Percentiles rank a stretch among this genome's conserved stretches.
Evolutionary conservation across 1,284 basidiomycete genomes (phyloP).

Genomic region (Chalciporus sp.): DNA sequence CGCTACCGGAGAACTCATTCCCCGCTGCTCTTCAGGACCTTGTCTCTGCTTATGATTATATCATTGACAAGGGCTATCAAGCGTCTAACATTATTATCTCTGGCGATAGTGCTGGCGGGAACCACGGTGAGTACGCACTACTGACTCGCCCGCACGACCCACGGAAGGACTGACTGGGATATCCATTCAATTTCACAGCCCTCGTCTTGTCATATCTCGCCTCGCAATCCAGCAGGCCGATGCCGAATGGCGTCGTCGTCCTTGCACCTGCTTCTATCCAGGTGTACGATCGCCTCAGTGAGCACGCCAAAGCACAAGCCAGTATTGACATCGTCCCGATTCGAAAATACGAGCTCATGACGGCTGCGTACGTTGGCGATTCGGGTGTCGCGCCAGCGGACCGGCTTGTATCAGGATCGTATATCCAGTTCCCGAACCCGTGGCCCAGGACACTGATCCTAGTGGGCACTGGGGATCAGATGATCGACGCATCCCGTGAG

Average conservation of each 20-base stretch:
- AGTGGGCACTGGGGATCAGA: slow-evolving; percentile 21
- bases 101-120: slow-evolving; percentile 32
- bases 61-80: slow-evolving; percentile 25
- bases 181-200: slow-evolving; percentile 9
- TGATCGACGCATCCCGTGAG: slow-evolving; percentile 14
- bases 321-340: slow-evolving; percentile 9
- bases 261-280: slow-evolving; percentile 11
- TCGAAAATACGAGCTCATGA: accelerated
- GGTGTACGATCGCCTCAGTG: neutral
- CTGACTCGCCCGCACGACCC: neutral
- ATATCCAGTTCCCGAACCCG: slow-evolving; percentile 15
- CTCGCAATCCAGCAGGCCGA: slow-evolving; percentile 7
- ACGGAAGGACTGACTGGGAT: neutral
- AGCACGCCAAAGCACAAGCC: slow-evolving; percentile 3
- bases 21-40: slow-evolving; percentile 29
- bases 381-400: slow-evolving; percentile 10
- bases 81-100: slow-evolving; percentile 20
- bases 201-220: slow-evolving; percentile 27
- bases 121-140: slow-evolving; percentile 16
- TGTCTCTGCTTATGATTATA: slow-evolving; percentile 27
- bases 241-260: slow-evolving; percentile 12
- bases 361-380: slow-evolving; percentile 13
- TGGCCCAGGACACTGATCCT: slow-evolving; percentile 32
- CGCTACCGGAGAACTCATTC: slow-evolving; percentile 26
- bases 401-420: slow-evolving; percentile 22